These are phyloP conservation scores for Dictyostelium capitatum DNA, from an alignment of 78 protist species.

Conservation along the genomic window DNA sequence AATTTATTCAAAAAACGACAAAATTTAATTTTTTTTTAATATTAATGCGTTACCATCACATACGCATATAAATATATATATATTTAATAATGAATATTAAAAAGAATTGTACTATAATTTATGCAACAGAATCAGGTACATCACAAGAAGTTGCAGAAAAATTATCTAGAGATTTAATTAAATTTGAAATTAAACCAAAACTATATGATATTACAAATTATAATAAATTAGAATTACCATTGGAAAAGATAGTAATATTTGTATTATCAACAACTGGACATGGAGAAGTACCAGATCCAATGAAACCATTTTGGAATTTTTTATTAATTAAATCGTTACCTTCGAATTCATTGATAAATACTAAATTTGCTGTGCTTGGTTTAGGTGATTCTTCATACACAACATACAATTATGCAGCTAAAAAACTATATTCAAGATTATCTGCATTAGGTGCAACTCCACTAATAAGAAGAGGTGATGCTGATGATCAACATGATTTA, in stretches of 20 bases:
- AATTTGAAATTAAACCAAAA: background rate
- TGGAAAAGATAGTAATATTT: conserved; percentile 62
- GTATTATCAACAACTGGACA: conserved; percentile 83
- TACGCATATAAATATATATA: background rate
- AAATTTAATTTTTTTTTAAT: background rate
- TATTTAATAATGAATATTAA: background rate
- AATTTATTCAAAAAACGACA: background rate
- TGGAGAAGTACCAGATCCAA: conserved; percentile 87
- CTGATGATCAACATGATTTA: conserved; percentile 85
- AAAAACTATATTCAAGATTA: conserved; percentile 52
- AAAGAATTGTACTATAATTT: conserved; percentile 44
- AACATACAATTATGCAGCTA: conserved; percentile 78
- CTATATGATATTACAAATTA: conserved; percentile 49
- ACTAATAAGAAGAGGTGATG: conserved; percentile 75
- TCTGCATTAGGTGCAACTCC: conserved; percentile 67
- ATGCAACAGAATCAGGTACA: conserved; percentile 85
- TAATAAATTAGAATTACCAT: conserved; percentile 67
- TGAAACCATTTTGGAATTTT: conserved; percentile 80
- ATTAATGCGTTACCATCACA: background rate
- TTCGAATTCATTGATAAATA: conserved; percentile 30
- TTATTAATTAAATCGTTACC: conserved; percentile 56
- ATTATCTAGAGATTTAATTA: conserved; percentile 51
- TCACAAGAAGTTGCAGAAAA: conserved; percentile 82
- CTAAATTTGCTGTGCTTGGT: conserved; percentile 74
- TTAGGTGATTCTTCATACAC: conserved; percentile 84